Conservation (phyloP, 306 rosid genomes). For the Quercus alba region DNA sequence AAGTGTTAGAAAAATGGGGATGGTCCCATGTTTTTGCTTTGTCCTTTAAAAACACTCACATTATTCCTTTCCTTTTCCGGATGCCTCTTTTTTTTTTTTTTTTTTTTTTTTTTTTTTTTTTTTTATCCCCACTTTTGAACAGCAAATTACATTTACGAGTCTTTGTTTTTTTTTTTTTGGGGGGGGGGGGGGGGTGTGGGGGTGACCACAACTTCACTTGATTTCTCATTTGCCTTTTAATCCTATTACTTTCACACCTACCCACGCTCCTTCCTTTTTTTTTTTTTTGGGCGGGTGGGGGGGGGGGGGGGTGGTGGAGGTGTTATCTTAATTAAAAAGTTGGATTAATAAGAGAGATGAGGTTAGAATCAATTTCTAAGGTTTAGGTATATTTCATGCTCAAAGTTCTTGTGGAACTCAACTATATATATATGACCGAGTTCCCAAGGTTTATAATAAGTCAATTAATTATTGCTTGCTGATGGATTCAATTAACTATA, state of each 20-base stretch:
- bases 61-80: slow-evolving; percentile 28
- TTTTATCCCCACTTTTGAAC: slow-evolving; percentile 36
- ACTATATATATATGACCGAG: too few species aligned
- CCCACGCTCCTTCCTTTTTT: background rate
- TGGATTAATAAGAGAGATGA: too few species aligned
- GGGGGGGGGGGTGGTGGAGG: too few species aligned
- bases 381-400: too few species aligned
- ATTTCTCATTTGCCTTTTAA: background rate
- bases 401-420: too few species aligned
- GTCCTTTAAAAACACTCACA: slow-evolving; percentile 19
- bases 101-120: slow-evolving; percentile 28
- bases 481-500: too few species aligned
- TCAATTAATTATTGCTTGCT: too few species aligned
- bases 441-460: too few species aligned
- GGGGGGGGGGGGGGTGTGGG: too few species aligned
- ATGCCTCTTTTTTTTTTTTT: slow-evolving; percentile 30
- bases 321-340: too few species aligned
- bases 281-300: too few species aligned
- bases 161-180: background rate
- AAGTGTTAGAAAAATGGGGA: slow-evolving; percentile 15
- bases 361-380: too few species aligned
- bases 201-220: slow-evolving; percentile 46
- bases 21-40: slow-evolving; percentile 34
- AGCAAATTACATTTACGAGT: slow-evolving; percentile 24
- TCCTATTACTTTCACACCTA: background rate